These are phyloP conservation scores for Chenopodium berlandieri DNA, from an alignment of 148 eudicot genomes.

Conservation along the genomic window DNA sequence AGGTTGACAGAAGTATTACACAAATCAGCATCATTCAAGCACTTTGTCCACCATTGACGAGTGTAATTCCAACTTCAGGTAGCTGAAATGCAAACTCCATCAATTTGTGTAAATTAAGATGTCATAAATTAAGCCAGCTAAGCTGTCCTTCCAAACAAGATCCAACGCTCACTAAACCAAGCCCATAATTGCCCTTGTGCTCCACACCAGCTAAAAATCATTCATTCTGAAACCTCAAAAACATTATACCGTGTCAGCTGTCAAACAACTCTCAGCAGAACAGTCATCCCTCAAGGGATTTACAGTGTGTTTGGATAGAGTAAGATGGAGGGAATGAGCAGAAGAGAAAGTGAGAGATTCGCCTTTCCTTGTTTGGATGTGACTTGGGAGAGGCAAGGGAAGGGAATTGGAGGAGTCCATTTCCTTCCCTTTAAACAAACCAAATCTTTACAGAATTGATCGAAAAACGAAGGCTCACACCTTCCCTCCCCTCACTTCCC, in stretches of 20 bases:
- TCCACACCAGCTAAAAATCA: slow-evolving; percentile 5
- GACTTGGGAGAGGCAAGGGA: too few species aligned
- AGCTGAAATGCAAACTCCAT: slow-evolving; percentile 4
- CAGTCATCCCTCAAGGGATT: slow-evolving; percentile 38
- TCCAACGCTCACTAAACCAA: background rate
- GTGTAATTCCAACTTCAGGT: slow-evolving; percentile 7
- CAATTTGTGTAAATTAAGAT: background rate
- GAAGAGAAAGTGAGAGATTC: too few species aligned
- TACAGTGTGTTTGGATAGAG: background rate
- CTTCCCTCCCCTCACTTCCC: too few species aligned
- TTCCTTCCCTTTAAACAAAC: too few species aligned
- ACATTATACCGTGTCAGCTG: slow-evolving; percentile 27
- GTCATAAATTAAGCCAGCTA: background rate
- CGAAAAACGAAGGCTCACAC: too few species aligned
- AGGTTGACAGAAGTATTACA: background rate
- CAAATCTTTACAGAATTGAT: too few species aligned
- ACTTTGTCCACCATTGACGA: slow-evolving; percentile 5
- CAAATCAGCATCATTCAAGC: slow-evolving; percentile 6
- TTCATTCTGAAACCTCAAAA: slow-evolving; percentile 16
- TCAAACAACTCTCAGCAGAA: slow-evolving; percentile 50
- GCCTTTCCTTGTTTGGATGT: too few species aligned
- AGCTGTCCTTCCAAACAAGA: background rate
- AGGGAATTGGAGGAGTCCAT: too few species aligned
- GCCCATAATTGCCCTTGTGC: background rate
- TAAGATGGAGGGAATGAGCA: too few species aligned